Base-by-base conservation (phyloP, 192 early-diverging fungal genomes). In the Coemansia sp. region DNA sequence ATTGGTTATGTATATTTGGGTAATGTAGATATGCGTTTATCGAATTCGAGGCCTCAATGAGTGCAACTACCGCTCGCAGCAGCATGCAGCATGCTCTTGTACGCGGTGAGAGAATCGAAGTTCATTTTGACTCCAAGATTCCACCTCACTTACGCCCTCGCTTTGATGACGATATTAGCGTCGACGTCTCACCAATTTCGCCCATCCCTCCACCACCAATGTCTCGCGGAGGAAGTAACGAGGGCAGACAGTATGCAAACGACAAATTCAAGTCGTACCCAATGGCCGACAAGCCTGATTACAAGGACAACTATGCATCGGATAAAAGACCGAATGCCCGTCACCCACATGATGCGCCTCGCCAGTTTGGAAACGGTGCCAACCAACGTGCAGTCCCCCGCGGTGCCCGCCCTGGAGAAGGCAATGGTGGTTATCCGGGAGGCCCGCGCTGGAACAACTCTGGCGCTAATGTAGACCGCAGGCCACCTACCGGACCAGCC, bases 111-210 rank as follows among this genome's bases (percentile, higher is more conserved):
- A 29, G 63, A 16, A 64, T 84, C 27, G 77, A 78, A 18, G 81
- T 84, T 9, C 77, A 79, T 33, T 84, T 83, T 65, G 80, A 82
- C 63, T 73, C 72, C 31, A 82, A 72, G 61, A 74, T 82, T 22
- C 80, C 80, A 20, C 67, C 65, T 7, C 64, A 70, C 31, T 72
- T 71, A 15, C 57, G 57, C 31, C 57, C 57, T n/a, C 57, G 31
- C 13, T 60, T 60, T 34, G 57, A 60, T 36, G 57, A 60, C 57
- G 31, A 60, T 33, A 33, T 8, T 18, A 60, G 57, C 7, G 29
- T 34, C 18, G 57, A 60, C 13, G 57, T 33, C 57, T 60, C 57
- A 16, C 57, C 57, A 18, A 36, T 60, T 16, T 60, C 57, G 3
- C 57, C 54, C 24, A 15, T 9, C 5, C 7, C 5, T 5, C 57